Percentiles rank a stretch among this genome's conserved stretches.
These are phyloP conservation scores for Hygrophoropsis aurantiaca DNA, from an alignment of 768 basidiomycete species.

Conservation along the genomic window DNA sequence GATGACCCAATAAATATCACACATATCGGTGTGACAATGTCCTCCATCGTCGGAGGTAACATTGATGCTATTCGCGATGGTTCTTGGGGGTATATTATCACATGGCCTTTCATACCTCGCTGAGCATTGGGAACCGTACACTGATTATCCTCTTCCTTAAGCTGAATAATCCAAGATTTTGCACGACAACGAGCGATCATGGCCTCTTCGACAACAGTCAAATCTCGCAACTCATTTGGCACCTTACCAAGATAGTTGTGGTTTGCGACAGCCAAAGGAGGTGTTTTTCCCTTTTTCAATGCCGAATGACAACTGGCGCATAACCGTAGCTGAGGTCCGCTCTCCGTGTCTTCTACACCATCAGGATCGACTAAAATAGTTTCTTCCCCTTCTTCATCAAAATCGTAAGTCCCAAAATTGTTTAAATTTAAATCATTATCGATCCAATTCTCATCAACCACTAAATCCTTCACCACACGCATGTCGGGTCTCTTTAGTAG, in stretches of 20 bases:
- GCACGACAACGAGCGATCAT: slow-evolving; percentile 39
- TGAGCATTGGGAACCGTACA: slow-evolving; percentile 18
- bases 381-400: too few species aligned
- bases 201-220: slow-evolving; percentile 38
- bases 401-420: too few species aligned
- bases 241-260: slow-evolving; percentile 27
- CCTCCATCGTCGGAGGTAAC: slow-evolving; percentile 36
- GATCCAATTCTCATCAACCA: too few species aligned
- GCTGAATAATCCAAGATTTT: slow-evolving; percentile 36
- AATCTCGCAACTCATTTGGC: slow-evolving; percentile 26
- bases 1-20: slow-evolving; percentile 40
- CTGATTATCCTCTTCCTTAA: slow-evolving; percentile 23
- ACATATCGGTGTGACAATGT: slow-evolving; percentile 36
- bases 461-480: too few species aligned
- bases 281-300: slow-evolving; percentile 14
- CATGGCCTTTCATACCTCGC: slow-evolving; percentile 36
- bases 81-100: slow-evolving; percentile 41
- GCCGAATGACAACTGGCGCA: slow-evolving; percentile 21
- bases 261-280: slow-evolving; percentile 33
- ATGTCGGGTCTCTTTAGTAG: too few species aligned
- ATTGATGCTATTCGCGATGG: slow-evolving; percentile 24
- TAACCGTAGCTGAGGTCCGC: slow-evolving; percentile 4
- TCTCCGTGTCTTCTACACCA: slow-evolving; percentile 1
- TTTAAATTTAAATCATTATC: too few species aligned
- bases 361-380: slow-evolving; percentile 5